Evolutionary conservation across 1,139 yeast species (phyloP).

Genomic region (Geotrichum klebahnii): DNA sequence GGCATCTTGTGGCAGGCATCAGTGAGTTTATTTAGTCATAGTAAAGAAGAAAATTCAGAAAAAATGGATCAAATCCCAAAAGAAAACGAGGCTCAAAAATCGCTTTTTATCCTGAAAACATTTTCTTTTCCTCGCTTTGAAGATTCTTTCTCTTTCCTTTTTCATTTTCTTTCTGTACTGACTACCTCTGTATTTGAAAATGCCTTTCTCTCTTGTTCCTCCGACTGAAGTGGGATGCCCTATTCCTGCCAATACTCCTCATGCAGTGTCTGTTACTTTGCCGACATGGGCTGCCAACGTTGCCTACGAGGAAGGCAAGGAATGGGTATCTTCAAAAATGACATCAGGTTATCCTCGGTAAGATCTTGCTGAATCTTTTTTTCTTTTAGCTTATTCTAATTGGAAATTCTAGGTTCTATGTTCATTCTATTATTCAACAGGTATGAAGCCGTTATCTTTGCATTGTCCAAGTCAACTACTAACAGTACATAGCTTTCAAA

Average conservation of each 20-base stretch:
- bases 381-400: neutral
- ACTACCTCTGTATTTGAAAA: constrained; percentile 3
- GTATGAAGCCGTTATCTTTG: constrained; percentile 41
- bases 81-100: neutral
- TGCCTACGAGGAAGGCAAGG: constrained; percentile 86
- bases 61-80: neutral
- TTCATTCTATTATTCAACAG: constrained; percentile 67
- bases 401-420: constrained; percentile 54
- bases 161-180: constrained; percentile 3
- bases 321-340: constrained; percentile 78
- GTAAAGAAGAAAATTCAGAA: neutral
- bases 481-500: constrained; percentile 25
- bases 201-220: constrained; percentile 29
- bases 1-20: neutral
- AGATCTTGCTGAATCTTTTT: constrained; percentile 17
- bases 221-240: constrained; percentile 66
- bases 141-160: neutral
- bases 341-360: constrained; percentile 74
- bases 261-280: constrained; percentile 88
- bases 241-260: constrained; percentile 83
- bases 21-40: neutral
- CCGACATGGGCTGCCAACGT: constrained; percentile 94
- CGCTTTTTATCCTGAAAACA: neutral
- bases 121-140: neutral
- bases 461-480: constrained; percentile 32